A percentile compares a stretch with the other conserved stretches of the same genome.
Conservation (phyloP, 164 flowering plant species). For the Nymphaea thermarum region DNA sequence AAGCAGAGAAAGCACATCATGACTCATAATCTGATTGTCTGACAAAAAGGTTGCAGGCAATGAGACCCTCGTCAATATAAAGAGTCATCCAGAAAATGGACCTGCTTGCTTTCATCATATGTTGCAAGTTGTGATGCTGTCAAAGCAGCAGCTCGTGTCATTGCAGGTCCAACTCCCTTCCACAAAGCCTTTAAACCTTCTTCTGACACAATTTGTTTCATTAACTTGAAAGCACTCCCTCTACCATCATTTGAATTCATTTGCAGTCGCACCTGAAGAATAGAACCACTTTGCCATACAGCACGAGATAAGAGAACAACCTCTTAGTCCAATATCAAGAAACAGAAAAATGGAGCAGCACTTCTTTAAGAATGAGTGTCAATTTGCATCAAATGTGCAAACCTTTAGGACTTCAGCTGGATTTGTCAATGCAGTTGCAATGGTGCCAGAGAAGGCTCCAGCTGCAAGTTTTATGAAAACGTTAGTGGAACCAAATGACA, state of each 20-base stretch:
- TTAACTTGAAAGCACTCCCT: constrained; percentile 39
- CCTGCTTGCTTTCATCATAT: constrained; percentile 95
- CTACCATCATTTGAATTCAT: constrained; percentile 37
- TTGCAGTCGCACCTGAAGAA: constrained; percentile 65
- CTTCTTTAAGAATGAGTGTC: neutral
- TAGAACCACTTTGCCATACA: constrained; percentile 4
- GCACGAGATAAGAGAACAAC: neutral
- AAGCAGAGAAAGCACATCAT: constrained; percentile 2
- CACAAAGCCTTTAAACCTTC: constrained; percentile 76
- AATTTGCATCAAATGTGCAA: neutral
- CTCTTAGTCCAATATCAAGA: neutral
- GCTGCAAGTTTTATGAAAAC: constrained; percentile 70
- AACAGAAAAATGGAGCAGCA: neutral
- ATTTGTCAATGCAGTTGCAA: constrained; percentile 87
- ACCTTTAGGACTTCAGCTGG: constrained; percentile 94
- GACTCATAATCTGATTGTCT: neutral
- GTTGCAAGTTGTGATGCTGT: constrained; percentile 94
- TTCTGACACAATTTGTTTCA: constrained; percentile 45
- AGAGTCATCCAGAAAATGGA: constrained; percentile 18
- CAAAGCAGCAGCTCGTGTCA: constrained; percentile 78
- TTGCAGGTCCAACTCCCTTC: constrained; percentile 98
- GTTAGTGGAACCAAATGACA: constrained; percentile 75
- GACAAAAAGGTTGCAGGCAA: no score
- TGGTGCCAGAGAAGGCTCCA: constrained; percentile 79
- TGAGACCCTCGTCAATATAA: constrained; percentile 4